Evolutionary conservation across 805 yeast species (phyloP).

Genomic region (Candida succiphila): DNA sequence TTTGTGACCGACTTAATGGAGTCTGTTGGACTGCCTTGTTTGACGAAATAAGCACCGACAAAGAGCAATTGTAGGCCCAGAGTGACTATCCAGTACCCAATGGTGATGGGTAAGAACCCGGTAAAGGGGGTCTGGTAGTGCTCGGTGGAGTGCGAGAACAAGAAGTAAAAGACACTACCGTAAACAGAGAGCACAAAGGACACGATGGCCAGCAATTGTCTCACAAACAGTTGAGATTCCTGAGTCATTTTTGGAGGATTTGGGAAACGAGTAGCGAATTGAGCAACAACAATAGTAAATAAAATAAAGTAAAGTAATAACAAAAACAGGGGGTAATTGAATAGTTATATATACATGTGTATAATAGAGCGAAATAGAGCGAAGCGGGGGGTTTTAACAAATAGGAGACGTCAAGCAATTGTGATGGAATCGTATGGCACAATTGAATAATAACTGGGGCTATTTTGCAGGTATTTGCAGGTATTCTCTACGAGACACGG

Average conservation of each 20-base stretch:
- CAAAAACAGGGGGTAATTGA: neutral
- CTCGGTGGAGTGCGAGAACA: slow-evolving; percentile 40
- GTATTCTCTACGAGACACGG: too few species aligned
- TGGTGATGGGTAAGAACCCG: slow-evolving; percentile 35
- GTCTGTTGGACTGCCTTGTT: slow-evolving; percentile 11
- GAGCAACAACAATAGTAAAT: neutral
- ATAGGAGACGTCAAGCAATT: too few species aligned
- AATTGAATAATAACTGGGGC: too few species aligned
- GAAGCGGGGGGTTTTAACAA: too few species aligned
- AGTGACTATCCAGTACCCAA: slow-evolving; percentile 49
- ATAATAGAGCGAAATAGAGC: too few species aligned
- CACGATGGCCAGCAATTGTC: neutral
- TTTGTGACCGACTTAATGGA: slow-evolving; percentile 25
- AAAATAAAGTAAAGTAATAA: neutral
- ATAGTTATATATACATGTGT: too few species aligned
- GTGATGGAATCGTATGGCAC: too few species aligned
- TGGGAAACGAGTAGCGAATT: too few species aligned
- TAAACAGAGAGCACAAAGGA: slow-evolving; percentile 40
- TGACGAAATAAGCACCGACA: slow-evolving; percentile 30
- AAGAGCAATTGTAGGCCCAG: slow-evolving; percentile 44
- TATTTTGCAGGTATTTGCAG: too few species aligned
- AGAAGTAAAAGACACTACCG: slow-evolving; percentile 45
- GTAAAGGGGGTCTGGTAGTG: slow-evolving; percentile 63
- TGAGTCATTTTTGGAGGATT: neutral
- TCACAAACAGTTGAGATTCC: slow-evolving; percentile 1